phyloP scores from a whole-genome alignment of 495 filamentous ascomycete species.

The Aspergillus hancockii region DNA sequence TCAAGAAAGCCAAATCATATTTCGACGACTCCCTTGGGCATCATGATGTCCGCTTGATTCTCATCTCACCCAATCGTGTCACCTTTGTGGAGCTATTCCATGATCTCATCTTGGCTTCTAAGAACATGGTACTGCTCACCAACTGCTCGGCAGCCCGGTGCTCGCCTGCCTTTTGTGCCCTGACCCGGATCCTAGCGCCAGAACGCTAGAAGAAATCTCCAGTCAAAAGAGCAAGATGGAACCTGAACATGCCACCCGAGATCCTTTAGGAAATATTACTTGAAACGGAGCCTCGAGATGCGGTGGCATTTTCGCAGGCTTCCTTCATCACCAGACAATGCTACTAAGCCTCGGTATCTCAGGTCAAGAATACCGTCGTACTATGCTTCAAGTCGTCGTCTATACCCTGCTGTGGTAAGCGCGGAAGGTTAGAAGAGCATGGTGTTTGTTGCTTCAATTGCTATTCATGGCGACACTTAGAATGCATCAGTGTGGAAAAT shows the following conservation, averaged over 20 bases:
- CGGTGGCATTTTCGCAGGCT: conserved; percentile 19
- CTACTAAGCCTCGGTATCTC: conserved; percentile 17
- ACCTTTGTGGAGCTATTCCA: conserved; percentile 10
- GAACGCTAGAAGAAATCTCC: conserved; percentile 16
- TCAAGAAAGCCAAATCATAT: conserved; percentile 18
- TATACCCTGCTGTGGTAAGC: conserved; percentile 16
- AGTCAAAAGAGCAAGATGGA: conserved; percentile 13
- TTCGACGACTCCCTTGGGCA: neutral
- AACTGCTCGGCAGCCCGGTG: conserved; percentile 14
- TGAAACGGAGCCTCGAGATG: conserved; percentile 14
- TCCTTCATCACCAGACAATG: conserved; percentile 11
- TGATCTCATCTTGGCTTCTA: conserved; percentile 2
- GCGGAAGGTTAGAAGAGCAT: conserved; percentile 4
- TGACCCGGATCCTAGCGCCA: conserved; percentile 16
- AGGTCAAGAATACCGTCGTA: conserved; percentile 11
- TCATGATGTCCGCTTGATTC: conserved; percentile 5
- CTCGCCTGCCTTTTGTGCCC: conserved; percentile 17
- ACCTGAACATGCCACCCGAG: conserved; percentile 8
- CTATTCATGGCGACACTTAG: conserved; percentile 11
- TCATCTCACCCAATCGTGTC: conserved; percentile 16
- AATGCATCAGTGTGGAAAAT: conserved; percentile 10
- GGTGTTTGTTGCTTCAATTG: conserved; percentile 14
- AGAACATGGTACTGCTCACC: conserved; percentile 11
- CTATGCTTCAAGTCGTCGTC: conserved; percentile 10
- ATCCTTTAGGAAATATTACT: conserved; percentile 15